Evolutionary conservation across 2,329 filamentous ascomycete species (phyloP).

Genomic region (Aspergillus jensenii): DNA sequence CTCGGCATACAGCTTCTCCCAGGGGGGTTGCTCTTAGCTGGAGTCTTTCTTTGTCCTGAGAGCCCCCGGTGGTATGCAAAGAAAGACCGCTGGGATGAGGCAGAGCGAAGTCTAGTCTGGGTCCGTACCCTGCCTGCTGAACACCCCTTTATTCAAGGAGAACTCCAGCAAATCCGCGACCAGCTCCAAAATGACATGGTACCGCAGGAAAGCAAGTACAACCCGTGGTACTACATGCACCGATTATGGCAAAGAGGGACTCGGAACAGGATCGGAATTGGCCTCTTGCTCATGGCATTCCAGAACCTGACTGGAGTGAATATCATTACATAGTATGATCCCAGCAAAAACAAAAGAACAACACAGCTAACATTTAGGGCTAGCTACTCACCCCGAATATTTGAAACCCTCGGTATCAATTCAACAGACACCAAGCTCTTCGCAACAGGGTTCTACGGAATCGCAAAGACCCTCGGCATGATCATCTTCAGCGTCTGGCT

Average conservation of each 20-base stretch:
- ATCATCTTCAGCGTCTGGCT: conserved; percentile 3
- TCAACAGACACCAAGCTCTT: conserved; percentile 63
- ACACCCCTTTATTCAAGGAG: conserved; percentile 50
- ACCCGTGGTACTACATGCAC: conserved; percentile 1
- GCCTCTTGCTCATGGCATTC: conserved; percentile 8
- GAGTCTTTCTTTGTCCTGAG: conserved; percentile 61
- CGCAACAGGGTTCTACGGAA: conserved; percentile 57
- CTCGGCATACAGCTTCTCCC: conserved; percentile 53
- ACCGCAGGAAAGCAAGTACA: neutral
- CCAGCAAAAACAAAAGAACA: no score
- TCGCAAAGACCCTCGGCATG: conserved; percentile 51
- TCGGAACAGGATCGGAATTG: conserved; percentile 7
- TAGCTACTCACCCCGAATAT: conserved; percentile 56
- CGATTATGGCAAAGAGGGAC: conserved; percentile 3
- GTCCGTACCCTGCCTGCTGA: conserved; percentile 54
- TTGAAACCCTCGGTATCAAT: conserved; percentile 52
- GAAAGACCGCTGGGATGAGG: conserved; percentile 63
- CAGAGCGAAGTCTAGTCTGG: conserved; percentile 52
- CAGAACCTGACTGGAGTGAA: conserved; percentile 1
- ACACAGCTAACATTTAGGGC: neutral
- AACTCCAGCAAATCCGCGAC: conserved; percentile 4
- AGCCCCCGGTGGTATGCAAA: conserved; percentile 66
- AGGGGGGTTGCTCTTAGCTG: conserved; percentile 57
- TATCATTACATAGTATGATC: neutral
- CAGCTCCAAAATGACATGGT: neutral